Percentiles rank a stretch among this genome's conserved stretches.
Evolutionary conservation across 2,329 filamentous ascomycete genomes (phyloP).

Genomic region (Botrytis deweyae): DNA sequence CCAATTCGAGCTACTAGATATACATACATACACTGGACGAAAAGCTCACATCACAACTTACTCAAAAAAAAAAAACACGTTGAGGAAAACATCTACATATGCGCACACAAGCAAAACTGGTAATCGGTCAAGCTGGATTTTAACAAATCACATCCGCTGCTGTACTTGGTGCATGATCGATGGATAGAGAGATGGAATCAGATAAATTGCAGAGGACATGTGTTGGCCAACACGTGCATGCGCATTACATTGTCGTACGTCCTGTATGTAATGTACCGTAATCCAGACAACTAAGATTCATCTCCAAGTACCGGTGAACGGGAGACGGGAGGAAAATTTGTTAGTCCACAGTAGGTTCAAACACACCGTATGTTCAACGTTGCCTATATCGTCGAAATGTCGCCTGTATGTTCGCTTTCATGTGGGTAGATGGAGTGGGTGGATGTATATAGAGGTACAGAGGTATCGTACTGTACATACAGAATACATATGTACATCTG

Average conservation of each 20-base stretch:
- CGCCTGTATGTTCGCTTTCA: not conserved
- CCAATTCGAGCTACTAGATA: not conserved
- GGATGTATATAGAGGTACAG: not conserved
- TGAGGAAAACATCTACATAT: not conserved
- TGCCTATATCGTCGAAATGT: not conserved
- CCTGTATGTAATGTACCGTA: not conserved
- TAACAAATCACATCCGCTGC: not conserved
- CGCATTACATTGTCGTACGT: not conserved
- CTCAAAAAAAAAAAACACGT: not conserved
- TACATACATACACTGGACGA: not conserved
- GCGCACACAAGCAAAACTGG: not conserved
- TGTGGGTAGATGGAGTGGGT: not conserved
- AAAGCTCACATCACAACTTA: not conserved
- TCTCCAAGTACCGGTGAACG: constrained; percentile 2
- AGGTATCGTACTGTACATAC: too few species aligned
- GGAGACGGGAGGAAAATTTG: not conserved
- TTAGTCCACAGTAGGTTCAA: constrained; percentile 8
- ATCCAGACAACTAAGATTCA: not conserved
- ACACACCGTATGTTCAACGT: constrained; percentile 7
- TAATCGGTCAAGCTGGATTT: not conserved
- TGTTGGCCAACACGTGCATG: constrained; percentile 4
- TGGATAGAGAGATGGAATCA: not conserved
- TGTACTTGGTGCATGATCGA: not conserved
- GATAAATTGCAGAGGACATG: not conserved
- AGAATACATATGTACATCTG: not conserved